These are phyloP conservation scores for Zanthoxylum bungeanum DNA, from an alignment of 345 rosid genomes.

Conservation along the genomic window DNA sequence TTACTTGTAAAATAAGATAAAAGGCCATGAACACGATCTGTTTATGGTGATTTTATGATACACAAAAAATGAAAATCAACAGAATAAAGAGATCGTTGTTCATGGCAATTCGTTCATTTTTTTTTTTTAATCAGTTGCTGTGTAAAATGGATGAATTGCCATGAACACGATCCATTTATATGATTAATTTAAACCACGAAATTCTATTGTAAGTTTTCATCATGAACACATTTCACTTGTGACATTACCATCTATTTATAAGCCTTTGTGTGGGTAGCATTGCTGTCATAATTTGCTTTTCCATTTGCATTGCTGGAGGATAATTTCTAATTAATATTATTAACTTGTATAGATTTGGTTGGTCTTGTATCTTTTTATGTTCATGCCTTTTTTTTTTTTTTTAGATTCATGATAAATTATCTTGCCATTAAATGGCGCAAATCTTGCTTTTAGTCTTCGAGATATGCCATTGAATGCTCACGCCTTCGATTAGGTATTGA, in stretches of 20 bases:
- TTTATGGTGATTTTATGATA: not conserved
- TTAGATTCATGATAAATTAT: no score
- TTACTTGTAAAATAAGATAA: not conserved
- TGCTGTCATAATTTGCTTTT: not conserved
- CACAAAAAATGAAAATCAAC: not conserved
- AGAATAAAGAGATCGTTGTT: constrained; percentile 12
- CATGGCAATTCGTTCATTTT: constrained; percentile 14
- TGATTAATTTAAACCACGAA: not conserved
- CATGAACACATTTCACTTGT: not conserved
- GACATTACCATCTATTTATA: not conserved
- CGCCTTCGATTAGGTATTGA: no score
- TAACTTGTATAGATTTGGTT: not conserved
- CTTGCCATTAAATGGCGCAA: not conserved
- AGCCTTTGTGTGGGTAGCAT: not conserved
- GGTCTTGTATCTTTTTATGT: no score
- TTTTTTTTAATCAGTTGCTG: not conserved
- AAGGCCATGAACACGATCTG: not conserved
- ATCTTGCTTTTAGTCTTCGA: not conserved
- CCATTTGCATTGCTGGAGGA: not conserved
- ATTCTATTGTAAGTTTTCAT: not conserved
- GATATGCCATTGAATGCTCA: not conserved
- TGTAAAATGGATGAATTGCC: constrained; percentile 2
- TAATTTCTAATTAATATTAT: not conserved
- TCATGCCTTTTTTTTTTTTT: not conserved
- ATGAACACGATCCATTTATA: constrained; percentile 18